phyloP scores from a whole-genome alignment of 371 early-diverging fungal genomes.

The Mortierella sp. region DNA sequence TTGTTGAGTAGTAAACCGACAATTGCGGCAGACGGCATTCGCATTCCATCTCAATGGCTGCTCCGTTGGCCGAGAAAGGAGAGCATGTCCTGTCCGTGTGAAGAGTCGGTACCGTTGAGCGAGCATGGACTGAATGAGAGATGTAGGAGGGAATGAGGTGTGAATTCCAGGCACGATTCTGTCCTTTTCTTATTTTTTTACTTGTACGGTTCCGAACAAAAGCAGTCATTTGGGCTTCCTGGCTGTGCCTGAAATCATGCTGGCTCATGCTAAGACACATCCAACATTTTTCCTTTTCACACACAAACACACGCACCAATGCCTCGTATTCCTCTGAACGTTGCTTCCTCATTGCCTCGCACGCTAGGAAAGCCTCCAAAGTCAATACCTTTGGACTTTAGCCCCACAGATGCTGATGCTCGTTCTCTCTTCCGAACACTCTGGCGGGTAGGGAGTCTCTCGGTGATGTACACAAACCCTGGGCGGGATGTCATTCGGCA shows the following conservation, averaged over 20 bases:
- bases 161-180: background rate
- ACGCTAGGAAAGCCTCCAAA: constrained; percentile 43
- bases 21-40: background rate
- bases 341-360: constrained; percentile 37
- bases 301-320: constrained; percentile 2
- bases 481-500: constrained; percentile 29
- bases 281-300: background rate
- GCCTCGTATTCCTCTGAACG: constrained; percentile 54
- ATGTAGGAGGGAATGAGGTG: background rate
- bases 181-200: background rate
- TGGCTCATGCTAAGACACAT: too few relatives aligned
- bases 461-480: constrained; percentile 50
- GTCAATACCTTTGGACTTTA: constrained; percentile 32
- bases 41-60: background rate
- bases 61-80: constrained; percentile 3
- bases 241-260: background rate
- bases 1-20: background rate
- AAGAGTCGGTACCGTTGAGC: constrained; percentile 35
- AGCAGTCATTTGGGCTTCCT: background rate
- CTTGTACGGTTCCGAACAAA: constrained; percentile 3
- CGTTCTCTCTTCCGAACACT: constrained; percentile 51
- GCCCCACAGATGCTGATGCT: constrained; percentile 48
- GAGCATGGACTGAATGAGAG: constrained; percentile 22
- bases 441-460: constrained; percentile 48
- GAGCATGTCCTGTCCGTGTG: constrained; percentile 7